Conservation (phyloP, 805 yeast genomes). For the Sugiyamaella floridensis region DNA sequence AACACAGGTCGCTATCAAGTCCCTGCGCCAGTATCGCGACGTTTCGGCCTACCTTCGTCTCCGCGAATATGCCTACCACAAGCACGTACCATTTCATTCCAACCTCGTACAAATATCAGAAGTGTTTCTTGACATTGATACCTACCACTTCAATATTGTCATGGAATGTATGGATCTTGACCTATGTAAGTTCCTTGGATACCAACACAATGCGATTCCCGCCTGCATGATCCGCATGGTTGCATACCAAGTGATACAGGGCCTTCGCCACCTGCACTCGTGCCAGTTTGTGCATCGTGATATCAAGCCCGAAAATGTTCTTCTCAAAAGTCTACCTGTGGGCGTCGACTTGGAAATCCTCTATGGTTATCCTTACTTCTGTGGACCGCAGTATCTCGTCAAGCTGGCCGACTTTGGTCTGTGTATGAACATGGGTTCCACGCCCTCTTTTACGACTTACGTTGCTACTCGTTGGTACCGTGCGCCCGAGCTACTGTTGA, state of each 20-base stretch:
- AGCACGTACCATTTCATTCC: neutral
- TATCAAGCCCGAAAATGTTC: slow-evolving; percentile 61
- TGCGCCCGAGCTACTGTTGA: slow-evolving; percentile 61
- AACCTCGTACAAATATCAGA: neutral
- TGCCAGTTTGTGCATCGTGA: slow-evolving; percentile 73
- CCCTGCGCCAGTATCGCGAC: neutral
- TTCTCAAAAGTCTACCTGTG: slow-evolving; percentile 56
- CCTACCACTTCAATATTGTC: neutral
- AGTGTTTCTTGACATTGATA: neutral
- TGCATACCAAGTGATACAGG: slow-evolving; percentile 75
- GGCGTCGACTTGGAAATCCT: slow-evolving; percentile 65
- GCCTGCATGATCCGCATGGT: neutral
- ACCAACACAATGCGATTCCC: neutral
- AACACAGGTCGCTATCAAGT: neutral
- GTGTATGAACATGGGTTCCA: slow-evolving; percentile 53
- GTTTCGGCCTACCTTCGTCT: neutral
- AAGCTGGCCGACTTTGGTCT: slow-evolving; percentile 95
- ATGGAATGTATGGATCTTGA: neutral
- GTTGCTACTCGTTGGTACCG: slow-evolving; percentile 78
- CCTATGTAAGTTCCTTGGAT: neutral
- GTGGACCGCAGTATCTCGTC: slow-evolving; percentile 36
- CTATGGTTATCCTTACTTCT: slow-evolving; percentile 63
- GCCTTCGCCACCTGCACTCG: slow-evolving; percentile 80
- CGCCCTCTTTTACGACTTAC: slow-evolving; percentile 37
- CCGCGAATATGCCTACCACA: neutral